These are phyloP conservation scores for Perkinsus marinus DNA, from an alignment of 169 alveolate species.

Conservation along the genomic window DNA sequence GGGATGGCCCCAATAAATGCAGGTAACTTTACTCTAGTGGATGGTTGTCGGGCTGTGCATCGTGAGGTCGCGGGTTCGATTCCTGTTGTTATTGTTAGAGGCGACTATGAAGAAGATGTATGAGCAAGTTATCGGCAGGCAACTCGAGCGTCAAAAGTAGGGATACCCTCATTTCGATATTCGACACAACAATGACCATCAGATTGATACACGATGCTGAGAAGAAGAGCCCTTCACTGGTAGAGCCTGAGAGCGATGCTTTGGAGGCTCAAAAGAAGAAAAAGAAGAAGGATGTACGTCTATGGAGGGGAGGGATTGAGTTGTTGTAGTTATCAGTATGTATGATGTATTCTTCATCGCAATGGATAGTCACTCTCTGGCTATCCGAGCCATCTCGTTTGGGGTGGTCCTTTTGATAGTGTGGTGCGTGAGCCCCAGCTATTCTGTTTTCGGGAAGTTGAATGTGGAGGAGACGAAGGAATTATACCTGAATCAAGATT, in stretches of 20 bases:
- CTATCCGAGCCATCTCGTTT: not conserved
- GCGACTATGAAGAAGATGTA: not conserved
- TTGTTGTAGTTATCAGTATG: too few species aligned
- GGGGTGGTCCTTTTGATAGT: not conserved
- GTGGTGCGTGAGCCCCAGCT: not conserved
- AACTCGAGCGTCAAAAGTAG: not conserved
- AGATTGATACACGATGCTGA: not conserved
- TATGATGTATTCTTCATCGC: too few species aligned
- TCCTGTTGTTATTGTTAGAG: not conserved
- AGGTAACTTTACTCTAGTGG: not conserved
- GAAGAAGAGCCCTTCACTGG: not conserved
- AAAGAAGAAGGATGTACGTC: not conserved
- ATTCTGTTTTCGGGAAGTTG: not conserved
- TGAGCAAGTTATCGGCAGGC: not conserved
- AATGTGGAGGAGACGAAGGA: too few species aligned
- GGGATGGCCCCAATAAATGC: not conserved
- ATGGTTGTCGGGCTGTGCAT: not conserved
- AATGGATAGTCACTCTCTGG: not conserved
- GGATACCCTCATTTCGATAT: not conserved
- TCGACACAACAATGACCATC: not conserved
- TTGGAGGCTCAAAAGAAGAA: not conserved
- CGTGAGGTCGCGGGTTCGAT: not conserved
- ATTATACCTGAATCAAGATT: too few species aligned
- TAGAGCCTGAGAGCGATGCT: not conserved
- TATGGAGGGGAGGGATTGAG: not conserved